Evolutionary conservation across 2,329 filamentous ascomycete species (phyloP).

Genomic region (Colletotrichum graminicola): DNA sequence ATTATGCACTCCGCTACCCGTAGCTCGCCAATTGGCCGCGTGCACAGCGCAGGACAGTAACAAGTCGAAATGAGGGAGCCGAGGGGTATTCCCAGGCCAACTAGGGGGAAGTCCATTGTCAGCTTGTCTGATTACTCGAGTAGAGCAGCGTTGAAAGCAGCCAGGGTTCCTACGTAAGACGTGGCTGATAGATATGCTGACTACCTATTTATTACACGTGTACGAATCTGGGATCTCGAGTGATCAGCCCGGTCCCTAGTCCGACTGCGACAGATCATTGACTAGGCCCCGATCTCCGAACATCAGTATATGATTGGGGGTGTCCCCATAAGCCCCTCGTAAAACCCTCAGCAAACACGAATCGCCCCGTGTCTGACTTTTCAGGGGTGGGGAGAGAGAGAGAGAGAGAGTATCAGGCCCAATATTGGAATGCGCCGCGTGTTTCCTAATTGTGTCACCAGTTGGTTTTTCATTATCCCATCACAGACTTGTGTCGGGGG

Average conservation of each 20-base stretch:
- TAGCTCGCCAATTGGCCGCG: not conserved
- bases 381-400: no score
- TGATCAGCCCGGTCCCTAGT: conserved; percentile 15
- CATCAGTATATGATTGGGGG: conserved; percentile 19
- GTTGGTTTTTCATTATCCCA: not conserved
- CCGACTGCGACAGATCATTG: conserved; percentile 21
- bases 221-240: not conserved
- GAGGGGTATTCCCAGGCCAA: no score
- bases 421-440: not conserved
- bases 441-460: not conserved
- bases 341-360: conserved; percentile 12
- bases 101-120: no score
- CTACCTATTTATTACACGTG: not conserved
- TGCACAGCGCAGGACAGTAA: not conserved
- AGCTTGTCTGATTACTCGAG: no score
- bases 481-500: not conserved
- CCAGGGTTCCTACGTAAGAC: not conserved
- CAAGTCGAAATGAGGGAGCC: not conserved
- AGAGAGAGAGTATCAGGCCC: not conserved
- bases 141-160: not conserved
- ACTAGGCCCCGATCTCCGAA: conserved; percentile 12
- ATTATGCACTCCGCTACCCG: no score
- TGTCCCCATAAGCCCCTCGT: not conserved
- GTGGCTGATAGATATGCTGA: not conserved
- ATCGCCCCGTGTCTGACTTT: conserved; percentile 5